Percentiles rank a stretch among this genome's conserved stretches.
phyloP scores from a whole-genome alignment of 2,329 filamentous ascomycete species.

The Microdochium trichocladiopsis region DNA sequence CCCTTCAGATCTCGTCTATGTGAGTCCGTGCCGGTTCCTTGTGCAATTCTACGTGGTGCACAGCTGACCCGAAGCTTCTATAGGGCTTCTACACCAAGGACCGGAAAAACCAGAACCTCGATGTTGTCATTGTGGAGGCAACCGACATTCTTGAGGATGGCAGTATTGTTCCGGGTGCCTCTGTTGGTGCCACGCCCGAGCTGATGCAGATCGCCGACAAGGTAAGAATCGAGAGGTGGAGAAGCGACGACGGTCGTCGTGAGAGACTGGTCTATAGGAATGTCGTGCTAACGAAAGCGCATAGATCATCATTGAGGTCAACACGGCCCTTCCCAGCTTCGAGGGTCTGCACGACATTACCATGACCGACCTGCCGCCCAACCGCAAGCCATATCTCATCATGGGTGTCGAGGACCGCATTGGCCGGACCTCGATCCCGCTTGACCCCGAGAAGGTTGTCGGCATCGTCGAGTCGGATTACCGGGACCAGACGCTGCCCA shows the following conservation, averaged over 20 bases:
- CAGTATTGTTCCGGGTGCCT: constrained; percentile 81
- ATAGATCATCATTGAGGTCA: constrained; percentile 82
- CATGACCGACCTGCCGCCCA: constrained; percentile 76
- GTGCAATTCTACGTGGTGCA: neutral
- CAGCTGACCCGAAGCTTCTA: constrained; percentile 4
- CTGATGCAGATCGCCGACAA: constrained; percentile 88
- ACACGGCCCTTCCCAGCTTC: constrained; percentile 77
- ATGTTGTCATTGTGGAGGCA: constrained; percentile 80
- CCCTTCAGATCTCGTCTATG: constrained; percentile 76
- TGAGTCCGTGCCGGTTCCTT: constrained; percentile 23
- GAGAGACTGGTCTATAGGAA: neutral
- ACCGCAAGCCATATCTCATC: constrained; percentile 78
- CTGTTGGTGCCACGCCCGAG: constrained; percentile 78
- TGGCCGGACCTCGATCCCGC: constrained; percentile 72
- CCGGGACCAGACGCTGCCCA: constrained; percentile 67
- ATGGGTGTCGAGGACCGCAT: constrained; percentile 83
- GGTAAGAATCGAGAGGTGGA: constrained; percentile 23
- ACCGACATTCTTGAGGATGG: constrained; percentile 83
- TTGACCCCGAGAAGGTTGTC: constrained; percentile 79
- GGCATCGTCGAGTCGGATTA: constrained; percentile 82
- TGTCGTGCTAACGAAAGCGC: neutral
- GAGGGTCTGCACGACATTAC: constrained; percentile 88
- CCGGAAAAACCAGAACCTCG: constrained; percentile 64
- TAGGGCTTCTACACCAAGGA: constrained; percentile 79
- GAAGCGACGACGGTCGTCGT: neutral